Conservation (phyloP, 2,329 filamentous ascomycete genomes). For the Pseudogymnoascus sp. region DNA sequence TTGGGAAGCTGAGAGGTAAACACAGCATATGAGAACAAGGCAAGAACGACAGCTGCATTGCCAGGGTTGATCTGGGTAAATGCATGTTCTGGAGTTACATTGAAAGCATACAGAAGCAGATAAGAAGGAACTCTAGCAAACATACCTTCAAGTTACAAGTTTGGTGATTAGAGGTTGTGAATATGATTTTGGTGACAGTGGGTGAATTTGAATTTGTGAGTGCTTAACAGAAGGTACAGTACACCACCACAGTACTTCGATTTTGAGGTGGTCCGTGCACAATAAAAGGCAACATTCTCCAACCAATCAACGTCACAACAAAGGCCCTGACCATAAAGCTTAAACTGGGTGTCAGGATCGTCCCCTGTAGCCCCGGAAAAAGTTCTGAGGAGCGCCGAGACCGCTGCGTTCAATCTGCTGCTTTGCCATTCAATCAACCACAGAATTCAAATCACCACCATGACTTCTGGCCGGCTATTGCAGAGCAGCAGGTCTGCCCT, state of each 20-base stretch:
- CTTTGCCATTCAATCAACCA: not conserved
- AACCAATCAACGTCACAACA: not conserved
- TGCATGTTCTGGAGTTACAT: not conserved
- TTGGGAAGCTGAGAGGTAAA: not conserved
- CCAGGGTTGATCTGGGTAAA: not conserved
- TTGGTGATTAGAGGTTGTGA: not conserved
- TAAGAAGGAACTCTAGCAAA: not conserved
- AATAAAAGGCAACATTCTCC: not conserved
- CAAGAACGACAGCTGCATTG: not conserved
- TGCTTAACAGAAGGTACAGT: not conserved
- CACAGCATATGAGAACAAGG: constrained; percentile 1
- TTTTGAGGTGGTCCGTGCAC: not conserved
- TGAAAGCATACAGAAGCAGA: not conserved
- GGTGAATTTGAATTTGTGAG: not conserved
- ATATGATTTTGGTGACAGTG: not conserved
- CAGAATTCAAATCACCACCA: constrained; percentile 15
- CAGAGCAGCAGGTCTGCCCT: constrained; percentile 27
- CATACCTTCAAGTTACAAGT: not conserved
- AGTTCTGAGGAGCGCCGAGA: constrained; percentile 9
- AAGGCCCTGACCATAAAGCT: not conserved
- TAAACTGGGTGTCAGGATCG: constrained; percentile 2
- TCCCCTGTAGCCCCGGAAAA: not conserved
- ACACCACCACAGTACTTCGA: not conserved
- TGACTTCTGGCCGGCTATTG: constrained; percentile 26
- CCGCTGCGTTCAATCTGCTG: constrained; percentile 8